These are phyloP conservation scores for Penicillium coffeae DNA, from an alignment of 495 filamentous ascomycete genomes.

Conservation along the genomic window DNA sequence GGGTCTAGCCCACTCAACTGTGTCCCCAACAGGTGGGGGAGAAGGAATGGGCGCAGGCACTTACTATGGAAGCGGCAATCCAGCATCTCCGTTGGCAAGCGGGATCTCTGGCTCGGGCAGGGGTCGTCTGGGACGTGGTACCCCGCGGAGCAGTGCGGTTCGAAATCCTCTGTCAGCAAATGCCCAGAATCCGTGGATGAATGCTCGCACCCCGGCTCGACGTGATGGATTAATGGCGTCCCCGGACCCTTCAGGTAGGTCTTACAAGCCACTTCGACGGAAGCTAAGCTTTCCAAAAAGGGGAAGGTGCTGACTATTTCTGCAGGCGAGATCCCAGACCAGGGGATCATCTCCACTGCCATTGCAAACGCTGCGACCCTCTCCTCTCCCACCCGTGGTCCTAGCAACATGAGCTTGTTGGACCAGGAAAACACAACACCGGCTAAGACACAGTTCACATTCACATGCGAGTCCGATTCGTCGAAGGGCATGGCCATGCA, in stretches of 20 bases:
- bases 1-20: slow-evolving; percentile 49
- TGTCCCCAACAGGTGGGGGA: slow-evolving; percentile 39
- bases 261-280: neutral
- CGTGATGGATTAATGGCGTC: slow-evolving; percentile 40
- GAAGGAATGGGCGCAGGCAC: slow-evolving; percentile 48
- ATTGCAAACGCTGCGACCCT: slow-evolving; percentile 82
- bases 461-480: slow-evolving; percentile 78
- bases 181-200: slow-evolving; percentile 35
- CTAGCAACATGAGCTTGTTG: slow-evolving; percentile 72
- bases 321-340: slow-evolving; percentile 44
- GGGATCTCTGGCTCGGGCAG: slow-evolving; percentile 74
- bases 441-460: slow-evolving; percentile 82
- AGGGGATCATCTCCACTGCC: slow-evolving; percentile 84
- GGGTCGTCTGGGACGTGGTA: slow-evolving; percentile 68
- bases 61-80: slow-evolving; percentile 54
- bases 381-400: slow-evolving; percentile 54
- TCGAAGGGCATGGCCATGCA: slow-evolving; percentile 58
- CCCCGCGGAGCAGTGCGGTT: slow-evolving; percentile 46
- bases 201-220: slow-evolving; percentile 29
- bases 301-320: slow-evolving; percentile 6
- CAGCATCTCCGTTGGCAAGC: slow-evolving; percentile 48
- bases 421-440: slow-evolving; percentile 62
- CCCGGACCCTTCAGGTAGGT: slow-evolving; percentile 36
- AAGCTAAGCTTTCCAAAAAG: neutral
- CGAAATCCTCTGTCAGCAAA: slow-evolving; percentile 60